Base-by-base conservation (phyloP, 805 yeast genomes). In the Kodamaea fukazawae region DNA sequence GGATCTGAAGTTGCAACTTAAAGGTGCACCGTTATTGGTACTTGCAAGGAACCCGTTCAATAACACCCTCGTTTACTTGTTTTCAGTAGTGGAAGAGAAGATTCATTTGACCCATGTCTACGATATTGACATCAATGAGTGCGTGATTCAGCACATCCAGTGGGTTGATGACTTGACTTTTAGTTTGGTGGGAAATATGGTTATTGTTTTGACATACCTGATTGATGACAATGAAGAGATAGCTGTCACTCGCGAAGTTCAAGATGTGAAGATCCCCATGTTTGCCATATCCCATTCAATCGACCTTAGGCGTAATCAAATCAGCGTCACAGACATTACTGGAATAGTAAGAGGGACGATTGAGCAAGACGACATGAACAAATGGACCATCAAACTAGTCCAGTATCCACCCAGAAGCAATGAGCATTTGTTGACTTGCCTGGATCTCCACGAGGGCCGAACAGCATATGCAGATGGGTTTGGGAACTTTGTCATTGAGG, bases 401-500 rank as follows among this genome's bases (percentile, higher is more conserved):
- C 7, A 8, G 17, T 10, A 13, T 5, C 4, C 29, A 6, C 14
- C 10, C 2, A 31, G 27, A 14, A 20, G 20, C 8, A 22, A 26
- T 6, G 30, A 38, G 20, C 35, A 38, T 14, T 39, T 34, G 14
- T 7, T 39, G 26, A 39, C 42, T 2, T 34, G 42, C 20, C 9
- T 33, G 11, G 38, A 39, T 23, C 32, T 38, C 7, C 40, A 22
- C 15, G 20, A n/a, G 20, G 7, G 18, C 50, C 6, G 25, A 13
- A 26, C 26, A 7, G 20, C 61, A 0, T 37, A 43, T 13, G 64
- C 61, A 4, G 70, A 65, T 37, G 50, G 62, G 1, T 42, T 48
- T 13, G 71, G 71, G 2, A 63, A 64, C 36, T 23, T 60, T 7
- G 22, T 12, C 6, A 10, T 49, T 40, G 31, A 51, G 47, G 23